A percentile compares a stretch with the other conserved stretches of the same genome.
These are phyloP conservation scores for Arachnopeziza araneosa DNA, from an alignment of 2,329 filamentous ascomycete species.

Conservation along the genomic window DNA sequence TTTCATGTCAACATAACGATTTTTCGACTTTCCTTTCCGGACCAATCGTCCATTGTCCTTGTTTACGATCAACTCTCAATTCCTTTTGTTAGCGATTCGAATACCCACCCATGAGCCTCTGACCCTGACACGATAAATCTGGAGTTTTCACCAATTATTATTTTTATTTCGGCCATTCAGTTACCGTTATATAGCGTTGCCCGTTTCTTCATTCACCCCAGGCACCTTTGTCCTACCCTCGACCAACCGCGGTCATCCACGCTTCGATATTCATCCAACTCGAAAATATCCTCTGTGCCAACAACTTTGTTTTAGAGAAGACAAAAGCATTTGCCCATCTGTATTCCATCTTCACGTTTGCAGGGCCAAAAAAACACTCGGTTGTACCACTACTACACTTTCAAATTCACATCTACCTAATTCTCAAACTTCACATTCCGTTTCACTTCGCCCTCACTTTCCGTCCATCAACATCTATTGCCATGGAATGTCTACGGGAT, in stretches of 20 bases:
- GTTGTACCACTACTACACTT: slow-evolving; percentile 28
- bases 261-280: slow-evolving; percentile 13
- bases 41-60: slow-evolving; percentile 26
- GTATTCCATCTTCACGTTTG: slow-evolving; percentile 24
- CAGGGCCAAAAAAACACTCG: slow-evolving; percentile 27
- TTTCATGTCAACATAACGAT: slow-evolving; percentile 34
- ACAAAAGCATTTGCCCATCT: slow-evolving; percentile 30
- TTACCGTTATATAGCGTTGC: slow-evolving; percentile 34
- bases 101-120: slow-evolving; percentile 37
- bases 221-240: slow-evolving; percentile 17
- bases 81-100: slow-evolving; percentile 45
- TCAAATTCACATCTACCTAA: slow-evolving; percentile 18
- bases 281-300: slow-evolving; percentile 30
- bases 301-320: slow-evolving; percentile 31
- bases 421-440: slow-evolving; percentile 11
- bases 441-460: not conserved
- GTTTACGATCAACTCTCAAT: slow-evolving; percentile 40
- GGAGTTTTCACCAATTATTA: slow-evolving; percentile 30
- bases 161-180: slow-evolving; percentile 26
- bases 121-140: slow-evolving; percentile 32
- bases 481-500: slow-evolving; percentile 83
- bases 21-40: slow-evolving; percentile 30
- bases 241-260: slow-evolving; percentile 13
- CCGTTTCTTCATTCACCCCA: slow-evolving; percentile 28
- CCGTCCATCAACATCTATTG: slow-evolving; percentile 1